Percentiles rank a stretch among this genome's conserved stretches.
phyloP scores from a whole-genome alignment of 768 basidiomycete species.

The Hericium alpestre region DNA sequence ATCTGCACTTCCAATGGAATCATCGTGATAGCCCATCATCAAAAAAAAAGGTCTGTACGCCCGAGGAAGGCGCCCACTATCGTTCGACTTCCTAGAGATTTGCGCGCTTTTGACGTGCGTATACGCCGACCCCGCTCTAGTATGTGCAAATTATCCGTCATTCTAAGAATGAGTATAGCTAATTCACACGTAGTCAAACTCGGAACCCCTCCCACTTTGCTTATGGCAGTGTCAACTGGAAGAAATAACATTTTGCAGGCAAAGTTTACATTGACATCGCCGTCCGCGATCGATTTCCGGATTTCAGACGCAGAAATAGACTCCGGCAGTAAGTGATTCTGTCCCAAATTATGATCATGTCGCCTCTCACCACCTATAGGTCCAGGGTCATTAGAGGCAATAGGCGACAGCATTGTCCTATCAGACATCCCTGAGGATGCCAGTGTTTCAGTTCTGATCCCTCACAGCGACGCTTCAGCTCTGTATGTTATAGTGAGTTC shows the following conservation, averaged over 20 bases:
- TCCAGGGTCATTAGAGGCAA: conserved; percentile 22
- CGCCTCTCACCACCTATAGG: neutral
- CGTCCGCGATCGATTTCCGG: conserved; percentile 41
- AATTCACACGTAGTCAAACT: conserved; percentile 43
- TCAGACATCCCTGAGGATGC: conserved; percentile 36
- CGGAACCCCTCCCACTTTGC: conserved; percentile 43
- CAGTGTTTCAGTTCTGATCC: conserved; percentile 40
- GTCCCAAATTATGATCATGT: neutral
- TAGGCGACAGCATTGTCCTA: conserved; percentile 36
- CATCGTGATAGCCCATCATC: conserved; percentile 29
- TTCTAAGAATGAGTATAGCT: neutral
- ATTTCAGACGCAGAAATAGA: conserved; percentile 30
- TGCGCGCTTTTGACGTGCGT: conserved; percentile 50
- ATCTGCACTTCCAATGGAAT: conserved; percentile 57
- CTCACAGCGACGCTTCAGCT: conserved; percentile 57
- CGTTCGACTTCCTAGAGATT: conserved; percentile 55
- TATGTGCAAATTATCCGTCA: conserved; percentile 13
- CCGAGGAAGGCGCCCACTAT: conserved; percentile 27
- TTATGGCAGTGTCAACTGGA: conserved; percentile 52
- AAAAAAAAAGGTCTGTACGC: conserved; percentile 9
- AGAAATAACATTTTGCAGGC: conserved; percentile 53
- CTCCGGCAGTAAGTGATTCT: conserved; percentile 22
- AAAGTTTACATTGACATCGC: conserved; percentile 41
- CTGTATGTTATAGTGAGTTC: conserved; percentile 48
- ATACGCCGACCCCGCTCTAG: conserved; percentile 43